A percentile compares a stretch with the other conserved stretches of the same genome.
Conservation (phyloP, 1,284 basidiomycete species). For the Sporisorium exsertum region DNA sequence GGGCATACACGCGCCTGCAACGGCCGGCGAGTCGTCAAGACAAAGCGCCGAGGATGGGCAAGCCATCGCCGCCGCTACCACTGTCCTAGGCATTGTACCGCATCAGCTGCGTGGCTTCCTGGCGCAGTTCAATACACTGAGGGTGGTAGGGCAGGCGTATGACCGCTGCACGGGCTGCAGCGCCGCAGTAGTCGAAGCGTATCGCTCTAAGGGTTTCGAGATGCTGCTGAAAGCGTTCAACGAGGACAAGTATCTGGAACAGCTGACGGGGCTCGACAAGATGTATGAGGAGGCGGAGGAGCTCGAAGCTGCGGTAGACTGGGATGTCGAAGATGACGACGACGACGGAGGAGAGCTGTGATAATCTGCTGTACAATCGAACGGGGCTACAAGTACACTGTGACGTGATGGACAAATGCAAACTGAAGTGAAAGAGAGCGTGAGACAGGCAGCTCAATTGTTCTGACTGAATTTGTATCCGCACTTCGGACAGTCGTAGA, state of each 20-base stretch:
- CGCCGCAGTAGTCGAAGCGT: conserved; percentile 52
- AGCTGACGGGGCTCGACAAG: conserved; percentile 85
- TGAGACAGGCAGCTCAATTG: conserved; percentile 26
- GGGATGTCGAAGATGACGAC: conserved; percentile 54
- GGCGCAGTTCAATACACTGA: conserved; percentile 83
- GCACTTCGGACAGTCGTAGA: conserved; percentile 69
- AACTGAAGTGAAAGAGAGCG: background rate
- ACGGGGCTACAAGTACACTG: conserved; percentile 32
- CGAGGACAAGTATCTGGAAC: conserved; percentile 80
- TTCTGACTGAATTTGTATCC: conserved; percentile 68
- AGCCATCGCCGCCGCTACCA: conserved; percentile 34
- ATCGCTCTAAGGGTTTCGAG: conserved; percentile 77
- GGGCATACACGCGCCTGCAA: conserved; percentile 39
- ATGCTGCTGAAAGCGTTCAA: conserved; percentile 88
- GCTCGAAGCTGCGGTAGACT: conserved; percentile 51
- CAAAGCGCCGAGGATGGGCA: conserved; percentile 28
- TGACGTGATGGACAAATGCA: conserved; percentile 19
- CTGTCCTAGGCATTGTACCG: conserved; percentile 81
- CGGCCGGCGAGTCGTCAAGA: conserved; percentile 30
- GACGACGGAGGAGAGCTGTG: conserved; percentile 27
- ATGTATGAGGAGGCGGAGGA: conserved; percentile 60
- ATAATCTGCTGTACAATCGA: conserved; percentile 14
- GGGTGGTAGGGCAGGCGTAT: conserved; percentile 87
- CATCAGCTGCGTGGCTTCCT: conserved; percentile 94
- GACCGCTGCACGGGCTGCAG: conserved; percentile 87